Conservation (phyloP, 2,329 filamentous ascomycete species). For the Ophiostoma ips region DNA sequence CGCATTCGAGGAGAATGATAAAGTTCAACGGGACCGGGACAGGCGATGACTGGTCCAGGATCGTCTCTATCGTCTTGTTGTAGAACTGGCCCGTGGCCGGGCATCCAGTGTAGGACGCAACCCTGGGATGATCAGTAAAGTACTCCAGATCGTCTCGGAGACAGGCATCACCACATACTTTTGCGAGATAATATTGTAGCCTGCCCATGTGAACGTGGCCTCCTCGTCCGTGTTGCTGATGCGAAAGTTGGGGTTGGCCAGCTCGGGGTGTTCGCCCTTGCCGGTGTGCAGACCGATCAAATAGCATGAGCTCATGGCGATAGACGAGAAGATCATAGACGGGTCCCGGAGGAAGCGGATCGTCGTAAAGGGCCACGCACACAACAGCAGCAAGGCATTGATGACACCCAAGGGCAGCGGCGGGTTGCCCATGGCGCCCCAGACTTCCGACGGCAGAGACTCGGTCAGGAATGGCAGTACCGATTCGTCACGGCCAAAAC, state of each 20-base stretch:
- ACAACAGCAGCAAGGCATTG: conserved; percentile 37
- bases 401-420: conserved; percentile 33
- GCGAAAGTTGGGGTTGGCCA: conserved; percentile 29
- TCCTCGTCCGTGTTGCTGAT: conserved; percentile 35
- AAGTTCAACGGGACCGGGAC: conserved; percentile 31
- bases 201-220: conserved; percentile 38
- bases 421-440: conserved; percentile 27
- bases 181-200: conserved; percentile 37
- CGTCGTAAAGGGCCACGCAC: conserved; percentile 36
- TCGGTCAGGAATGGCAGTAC: conserved; percentile 32
- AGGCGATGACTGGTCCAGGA: conserved; percentile 26
- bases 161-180: conserved; percentile 23
- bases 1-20: conserved; percentile 32
- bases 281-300: conserved; percentile 39
- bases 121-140: conserved; percentile 6
- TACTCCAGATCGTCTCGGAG: conserved; percentile 3
- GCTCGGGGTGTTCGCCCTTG: conserved; percentile 35
- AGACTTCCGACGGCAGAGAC: conserved; percentile 32
- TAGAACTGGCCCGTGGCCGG: conserved; percentile 32
- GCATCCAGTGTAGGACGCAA: conserved; percentile 29
- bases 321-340: conserved; percentile 31
- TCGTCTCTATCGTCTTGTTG: conserved; percentile 34
- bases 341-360: conserved; percentile 39
- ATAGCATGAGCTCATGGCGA: conserved; percentile 33
- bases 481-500: conserved; percentile 30